A percentile compares a stretch with the other conserved stretches of the same genome.
These are phyloP conservation scores for Chenopodium formosanum DNA, from an alignment of 148 eudicot genomes.

Conservation along the genomic window DNA sequence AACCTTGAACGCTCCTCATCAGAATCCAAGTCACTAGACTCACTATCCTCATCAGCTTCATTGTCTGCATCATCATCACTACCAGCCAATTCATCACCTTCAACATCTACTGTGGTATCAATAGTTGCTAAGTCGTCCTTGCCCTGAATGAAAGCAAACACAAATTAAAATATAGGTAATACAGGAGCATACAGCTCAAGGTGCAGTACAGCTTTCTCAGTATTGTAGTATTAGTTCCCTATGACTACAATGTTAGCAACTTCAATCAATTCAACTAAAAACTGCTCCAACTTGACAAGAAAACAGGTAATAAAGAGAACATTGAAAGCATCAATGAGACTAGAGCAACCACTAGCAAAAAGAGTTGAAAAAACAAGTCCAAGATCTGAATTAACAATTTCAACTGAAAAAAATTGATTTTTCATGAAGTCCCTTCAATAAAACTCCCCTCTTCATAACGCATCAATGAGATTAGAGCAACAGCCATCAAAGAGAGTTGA, in stretches of 20 bases:
- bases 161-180: background rate
- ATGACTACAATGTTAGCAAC: background rate
- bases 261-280: background rate
- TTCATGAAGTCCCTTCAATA: no score
- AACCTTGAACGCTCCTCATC: conserved; percentile 79
- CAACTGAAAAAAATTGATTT: no score
- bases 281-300: no score
- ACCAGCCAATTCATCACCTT: conserved; percentile 39
- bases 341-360: background rate
- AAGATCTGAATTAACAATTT: background rate
- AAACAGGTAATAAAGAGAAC: no score
- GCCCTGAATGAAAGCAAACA: conserved; percentile 39
- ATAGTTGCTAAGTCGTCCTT: conserved; percentile 75
- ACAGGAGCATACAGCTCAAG: background rate
- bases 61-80: conserved; percentile 53
- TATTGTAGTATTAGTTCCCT: background rate
- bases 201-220: background rate
- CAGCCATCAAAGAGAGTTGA: no score
- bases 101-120: conserved; percentile 69
- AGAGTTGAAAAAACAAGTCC: background rate
- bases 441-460: no score
- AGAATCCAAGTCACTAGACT: conserved; percentile 66
- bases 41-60: conserved; percentile 33
- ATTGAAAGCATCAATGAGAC: no score
- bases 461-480: no score